Evolutionary conservation across 1,284 basidiomycete genomes (phyloP), one percentile per base, ranked within the genome.

Genomic region (Leccinum huronense): DNA sequence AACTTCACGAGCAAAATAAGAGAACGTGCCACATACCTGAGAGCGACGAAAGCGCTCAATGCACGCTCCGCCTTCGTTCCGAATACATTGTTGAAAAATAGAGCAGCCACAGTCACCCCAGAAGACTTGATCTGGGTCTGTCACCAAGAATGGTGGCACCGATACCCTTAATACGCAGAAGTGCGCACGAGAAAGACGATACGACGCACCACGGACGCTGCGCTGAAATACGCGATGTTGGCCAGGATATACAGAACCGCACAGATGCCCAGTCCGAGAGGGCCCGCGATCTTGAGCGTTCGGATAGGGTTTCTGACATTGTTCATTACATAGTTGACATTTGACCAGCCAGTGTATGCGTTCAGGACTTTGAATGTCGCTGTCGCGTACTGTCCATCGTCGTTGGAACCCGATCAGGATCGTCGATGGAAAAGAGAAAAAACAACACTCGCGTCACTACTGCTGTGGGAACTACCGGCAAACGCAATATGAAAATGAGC

Each of bases 361-460:
- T 79, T 79, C 19, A 87, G 73, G 16, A 87, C 84, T 66, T 86
- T 86, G 79, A 84, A 84, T 3, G 77, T 85, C 5, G 84, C 85
- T 5, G 85, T 85, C 2, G 84, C 83, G 63, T 84, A 86, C 82
- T 85, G 62, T n/a, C 19, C 8, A 5, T 55, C 16, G 13, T 27
- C 23, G 11, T 67, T 7, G 11, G 6, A 10, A 61, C 34, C 8
- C 5, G 1, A 23, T 16, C 1, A 1, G 30, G 27, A 56, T 23
- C 14, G 19, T 23, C 6, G 1, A 53, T 2, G 2, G 4, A 31
- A 27, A 40, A 23, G 30, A 14, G 30, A n/a, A 55, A 16, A 55
- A 31, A 16, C 3, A 31, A n/a, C 51, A 70, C 73, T 61, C 34
- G 80, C 80, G 34, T 82, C 80, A 23, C 80, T 77, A 59, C 79